A percentile compares a stretch with the other conserved stretches of the same genome.
Evolutionary conservation across 164 flowering plant species (phyloP).

Genomic region (Stephania japonica): DNA sequence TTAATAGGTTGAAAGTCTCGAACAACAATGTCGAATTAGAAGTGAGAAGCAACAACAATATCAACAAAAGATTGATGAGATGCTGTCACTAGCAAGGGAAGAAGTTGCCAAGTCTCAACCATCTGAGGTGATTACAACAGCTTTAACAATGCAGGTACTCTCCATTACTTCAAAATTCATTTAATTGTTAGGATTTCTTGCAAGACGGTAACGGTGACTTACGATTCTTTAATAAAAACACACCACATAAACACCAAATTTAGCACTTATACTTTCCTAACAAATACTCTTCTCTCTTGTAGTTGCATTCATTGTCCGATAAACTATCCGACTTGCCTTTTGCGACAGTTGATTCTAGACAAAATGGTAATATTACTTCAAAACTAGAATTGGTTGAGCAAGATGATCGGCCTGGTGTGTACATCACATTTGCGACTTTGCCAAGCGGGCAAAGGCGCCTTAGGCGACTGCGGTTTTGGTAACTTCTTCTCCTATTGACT

Average conservation of each 20-base stretch:
- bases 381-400: constrained; percentile 59
- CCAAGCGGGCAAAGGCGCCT: constrained; percentile 53
- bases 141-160: constrained; percentile 43
- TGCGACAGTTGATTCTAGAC: constrained; percentile 14
- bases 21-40: constrained; percentile 33
- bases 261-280: no score
- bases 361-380: constrained; percentile 18
- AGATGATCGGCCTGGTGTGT: constrained; percentile 71
- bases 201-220: background rate
- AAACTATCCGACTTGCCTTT: constrained; percentile 21
- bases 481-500: constrained; percentile 11
- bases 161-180: background rate
- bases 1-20: constrained; percentile 39
- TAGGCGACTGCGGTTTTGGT: constrained; percentile 75
- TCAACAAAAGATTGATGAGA: constrained; percentile 36
- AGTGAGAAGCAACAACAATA: constrained; percentile 42
- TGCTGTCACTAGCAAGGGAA: constrained; percentile 52
- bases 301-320: constrained; percentile 45
- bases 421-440: constrained; percentile 43
- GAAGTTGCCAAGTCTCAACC: constrained; percentile 65
- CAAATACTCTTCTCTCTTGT: constrained; percentile 12
- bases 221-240: background rate
- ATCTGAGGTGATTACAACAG: constrained; percentile 59
- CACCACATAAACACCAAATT: no score
- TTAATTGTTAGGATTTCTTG: constrained; percentile 1